Evolutionary conservation across 176 grass and related monocot genomes (phyloP), one percentile per base, ranked within the genome.

Genomic region (Oryza nivara): DNA sequence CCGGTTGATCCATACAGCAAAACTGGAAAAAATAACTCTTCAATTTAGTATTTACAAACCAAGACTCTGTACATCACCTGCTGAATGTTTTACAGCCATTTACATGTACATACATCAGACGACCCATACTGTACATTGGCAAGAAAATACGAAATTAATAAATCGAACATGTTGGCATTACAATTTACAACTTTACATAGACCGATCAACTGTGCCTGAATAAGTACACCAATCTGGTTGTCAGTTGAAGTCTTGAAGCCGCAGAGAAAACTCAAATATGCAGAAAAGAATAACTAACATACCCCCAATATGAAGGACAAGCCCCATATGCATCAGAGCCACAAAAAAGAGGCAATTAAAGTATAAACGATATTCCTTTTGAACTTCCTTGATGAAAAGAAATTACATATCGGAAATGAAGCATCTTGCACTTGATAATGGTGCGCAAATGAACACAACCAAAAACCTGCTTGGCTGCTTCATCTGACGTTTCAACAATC

Each of bases 391-490:
- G 34, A 14, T 10, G 10, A 22, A 35, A 14, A 77, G 6, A 73
- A 73, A 25, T 46, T 86, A 82, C 73, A 90, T 69, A 7, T 10
- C 34, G 10, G 3, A 32, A 54, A 77, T 72, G 34, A 66, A 82
- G 16, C 8, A 80, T 25, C 41, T 64, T 2, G 11, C 63, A 69
- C 49, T 70, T 75, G 48, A 61, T 15, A 67, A 16, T 2, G 0
- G n/a, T 54, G 74, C 40, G 44, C 65, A 58, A 52, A 65, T 9
- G 28, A 68, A 19, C 47, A 68, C 45, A 83, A 40, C 9, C 26
- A 74, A 58, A 86, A 79, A 15, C 3, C n/a, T 63, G n/a, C n/a
- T 63, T 63, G 58, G 58, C 68, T 74, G 5, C 22, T 60, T 51
- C 45, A 69, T 78, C 60, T 60, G 56, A 46, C 82, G 63, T 79